phyloP scores from a whole-genome alignment of 768 basidiomycete species.

The Boletus sp. region DNA sequence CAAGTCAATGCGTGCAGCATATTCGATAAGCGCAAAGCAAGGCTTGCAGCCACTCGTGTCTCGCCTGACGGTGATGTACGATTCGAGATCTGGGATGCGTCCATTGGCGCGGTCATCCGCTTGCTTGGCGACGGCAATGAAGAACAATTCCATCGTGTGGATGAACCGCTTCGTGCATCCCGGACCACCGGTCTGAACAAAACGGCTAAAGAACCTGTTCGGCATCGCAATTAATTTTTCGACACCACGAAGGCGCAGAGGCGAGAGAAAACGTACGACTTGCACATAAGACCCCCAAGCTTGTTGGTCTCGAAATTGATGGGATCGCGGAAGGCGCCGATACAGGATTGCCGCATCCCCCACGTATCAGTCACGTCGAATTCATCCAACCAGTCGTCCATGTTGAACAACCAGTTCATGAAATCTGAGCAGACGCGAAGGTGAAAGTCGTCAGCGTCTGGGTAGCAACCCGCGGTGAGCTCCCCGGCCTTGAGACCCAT shows the following conservation, averaged over 20 bases:
- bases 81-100: conserved; percentile 44
- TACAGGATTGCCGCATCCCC: conserved; percentile 32
- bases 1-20: conserved; percentile 48
- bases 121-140: conserved; percentile 42
- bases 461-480: conserved; percentile 65
- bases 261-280: conserved; percentile 30
- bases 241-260: neutral
- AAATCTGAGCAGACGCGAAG: conserved; percentile 69
- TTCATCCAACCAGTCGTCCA: conserved; percentile 44
- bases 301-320: conserved; percentile 28
- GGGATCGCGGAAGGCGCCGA: conserved; percentile 31
- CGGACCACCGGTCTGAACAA: conserved; percentile 37
- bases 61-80: conserved; percentile 52
- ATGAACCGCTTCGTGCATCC: conserved; percentile 42
- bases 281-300: conserved; percentile 30
- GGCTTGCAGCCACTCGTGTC: conserved; percentile 54
- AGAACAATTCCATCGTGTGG: conserved; percentile 40
- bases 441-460: conserved; percentile 50
- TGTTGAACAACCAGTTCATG: conserved; percentile 47
- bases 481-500: conserved; percentile 63
- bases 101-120: conserved; percentile 41
- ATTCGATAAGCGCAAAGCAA: conserved; percentile 54
- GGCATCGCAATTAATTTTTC: conserved; percentile 4
- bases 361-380: conserved; percentile 32
- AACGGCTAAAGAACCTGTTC: conserved; percentile 38